Conservation (phyloP, 129 eudicot species). For the Rutidosis leptorrhynchoides region DNA sequence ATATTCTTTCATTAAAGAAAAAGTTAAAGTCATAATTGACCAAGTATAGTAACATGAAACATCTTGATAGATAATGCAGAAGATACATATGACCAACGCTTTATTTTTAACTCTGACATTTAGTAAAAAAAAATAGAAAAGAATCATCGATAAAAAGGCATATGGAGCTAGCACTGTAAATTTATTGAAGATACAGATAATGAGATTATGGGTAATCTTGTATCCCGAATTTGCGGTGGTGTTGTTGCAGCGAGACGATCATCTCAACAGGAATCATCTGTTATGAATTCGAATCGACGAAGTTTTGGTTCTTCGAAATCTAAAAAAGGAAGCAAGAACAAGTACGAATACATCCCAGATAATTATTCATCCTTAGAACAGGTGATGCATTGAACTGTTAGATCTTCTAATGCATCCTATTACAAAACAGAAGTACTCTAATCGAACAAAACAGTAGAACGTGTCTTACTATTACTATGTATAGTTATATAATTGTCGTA, state of each 20-base stretch:
- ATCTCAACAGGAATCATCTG: neutral
- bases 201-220: conserved; percentile 32
- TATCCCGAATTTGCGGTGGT: conserved; percentile 19
- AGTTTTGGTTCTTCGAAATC: conserved; percentile 13
- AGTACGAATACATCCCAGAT: conserved; percentile 71
- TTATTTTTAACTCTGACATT: no score
- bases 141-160: conserved; percentile 17
- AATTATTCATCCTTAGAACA: conserved; percentile 62
- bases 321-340: conserved; percentile 40
- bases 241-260: conserved; percentile 9
- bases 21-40: conserved; percentile 24
- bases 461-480: neutral
- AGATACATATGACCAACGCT: conserved; percentile 4
- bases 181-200: conserved; percentile 6
- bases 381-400: conserved; percentile 30
- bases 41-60: conserved; percentile 7
- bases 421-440: conserved; percentile 1
- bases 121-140: no score
- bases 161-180: neutral
- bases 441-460: neutral
- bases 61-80: conserved; percentile 4
- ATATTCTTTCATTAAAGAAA: conserved; percentile 29
- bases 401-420: neutral
- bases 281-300: neutral
- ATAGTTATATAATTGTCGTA: no score